phyloP scores from a whole-genome alignment of 1,284 basidiomycete species.

The Jaminaea rosea region DNA sequence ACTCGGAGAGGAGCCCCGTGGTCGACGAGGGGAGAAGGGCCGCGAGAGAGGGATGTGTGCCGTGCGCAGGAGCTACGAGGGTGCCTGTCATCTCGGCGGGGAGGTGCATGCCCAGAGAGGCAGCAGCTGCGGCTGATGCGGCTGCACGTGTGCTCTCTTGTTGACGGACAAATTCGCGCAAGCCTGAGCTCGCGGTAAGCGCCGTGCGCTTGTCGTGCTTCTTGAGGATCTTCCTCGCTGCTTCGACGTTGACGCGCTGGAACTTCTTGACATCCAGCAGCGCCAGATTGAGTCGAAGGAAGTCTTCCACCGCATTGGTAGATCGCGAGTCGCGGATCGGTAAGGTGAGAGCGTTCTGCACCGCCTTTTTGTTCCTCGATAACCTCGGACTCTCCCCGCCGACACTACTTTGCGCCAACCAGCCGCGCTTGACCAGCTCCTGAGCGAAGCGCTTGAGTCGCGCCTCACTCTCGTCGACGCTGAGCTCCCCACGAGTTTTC shows the following conservation, averaged over 20 bases:
- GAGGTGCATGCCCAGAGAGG: conserved; percentile 11
- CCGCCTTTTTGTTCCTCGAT: neutral
- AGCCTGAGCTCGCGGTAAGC: conserved; percentile 49
- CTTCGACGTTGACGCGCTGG: conserved; percentile 77
- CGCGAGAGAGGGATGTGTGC: conserved; percentile 33
- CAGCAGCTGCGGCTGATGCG: conserved; percentile 15
- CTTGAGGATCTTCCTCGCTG: conserved; percentile 62
- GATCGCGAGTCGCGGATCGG: conserved; percentile 31
- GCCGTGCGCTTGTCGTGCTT: conserved; percentile 81
- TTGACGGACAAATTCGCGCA: conserved; percentile 30
- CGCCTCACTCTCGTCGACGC: conserved; percentile 62
- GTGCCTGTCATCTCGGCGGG: conserved; percentile 7
- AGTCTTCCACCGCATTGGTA: conserved; percentile 56
- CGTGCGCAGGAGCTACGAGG: conserved; percentile 15
- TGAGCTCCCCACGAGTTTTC: conserved; percentile 63
- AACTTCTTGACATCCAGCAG: conserved; percentile 73
- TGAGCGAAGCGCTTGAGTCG: conserved; percentile 64
- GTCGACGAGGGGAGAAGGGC: conserved; percentile 31
- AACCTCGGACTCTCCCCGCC: conserved; percentile 2
- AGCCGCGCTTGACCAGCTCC: conserved; percentile 55
- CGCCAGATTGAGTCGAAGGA: conserved; percentile 70
- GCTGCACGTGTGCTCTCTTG: conserved; percentile 22
- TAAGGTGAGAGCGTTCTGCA: conserved; percentile 3
- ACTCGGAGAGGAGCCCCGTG: conserved; percentile 33
- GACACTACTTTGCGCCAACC: conserved; percentile 8